Conservation (phyloP, 257 asterid species). For the Buddleja alternifolia region DNA sequence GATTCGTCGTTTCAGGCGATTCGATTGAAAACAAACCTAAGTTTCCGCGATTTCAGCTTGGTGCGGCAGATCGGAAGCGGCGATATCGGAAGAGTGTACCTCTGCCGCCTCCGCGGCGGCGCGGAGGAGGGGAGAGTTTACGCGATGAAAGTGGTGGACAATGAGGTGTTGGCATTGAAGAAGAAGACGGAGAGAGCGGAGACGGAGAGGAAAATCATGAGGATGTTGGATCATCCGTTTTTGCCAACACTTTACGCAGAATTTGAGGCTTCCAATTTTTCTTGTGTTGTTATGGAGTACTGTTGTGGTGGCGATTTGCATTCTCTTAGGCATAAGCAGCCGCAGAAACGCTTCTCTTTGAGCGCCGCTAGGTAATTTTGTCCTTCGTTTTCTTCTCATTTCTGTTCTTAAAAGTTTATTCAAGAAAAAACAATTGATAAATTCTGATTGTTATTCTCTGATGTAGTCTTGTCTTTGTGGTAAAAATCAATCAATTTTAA, state of each 20-base stretch:
- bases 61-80: constrained; percentile 89
- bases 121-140: constrained; percentile 47
- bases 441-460: not conserved
- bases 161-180: constrained; percentile 69
- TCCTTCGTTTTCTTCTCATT: not conserved
- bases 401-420: not conserved
- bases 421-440: not conserved
- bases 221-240: constrained; percentile 78
- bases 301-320: constrained; percentile 91
- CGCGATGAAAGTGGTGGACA: constrained; percentile 92
- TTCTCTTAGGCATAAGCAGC: constrained; percentile 74
- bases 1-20: constrained; percentile 64
- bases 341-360: constrained; percentile 70
- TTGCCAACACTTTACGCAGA: constrained; percentile 77
- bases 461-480: constrained; percentile 10
- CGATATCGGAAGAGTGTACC: constrained; percentile 78
- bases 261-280: constrained; percentile 75
- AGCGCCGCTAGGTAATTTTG: constrained; percentile 65
- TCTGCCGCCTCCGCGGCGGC: constrained; percentile 56
- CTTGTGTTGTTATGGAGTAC: constrained; percentile 84
- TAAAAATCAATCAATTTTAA: constrained; percentile 26
- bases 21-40: constrained; percentile 38
- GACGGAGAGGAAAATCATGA: constrained; percentile 79
- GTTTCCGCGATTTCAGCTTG: constrained; percentile 66
- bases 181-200: constrained; percentile 77